phyloP scores from a whole-genome alignment of 164 flowering plant species.

The Kalanchoe fedtschenkoi region DNA sequence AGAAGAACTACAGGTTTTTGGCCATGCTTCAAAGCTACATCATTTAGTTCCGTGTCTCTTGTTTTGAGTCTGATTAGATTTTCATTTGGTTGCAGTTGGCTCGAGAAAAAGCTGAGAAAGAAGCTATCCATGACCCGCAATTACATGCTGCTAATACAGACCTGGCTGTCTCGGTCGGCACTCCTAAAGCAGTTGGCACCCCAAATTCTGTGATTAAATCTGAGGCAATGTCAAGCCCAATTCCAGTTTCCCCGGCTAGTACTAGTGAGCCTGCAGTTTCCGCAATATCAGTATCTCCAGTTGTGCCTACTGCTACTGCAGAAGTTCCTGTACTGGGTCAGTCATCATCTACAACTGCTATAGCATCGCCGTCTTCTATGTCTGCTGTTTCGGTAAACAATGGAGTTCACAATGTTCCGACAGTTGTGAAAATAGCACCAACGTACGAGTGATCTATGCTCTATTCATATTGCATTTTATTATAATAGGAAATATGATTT shows the following conservation, averaged over 20 bases:
- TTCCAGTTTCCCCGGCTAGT: slow-evolving; percentile 39
- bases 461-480: background rate
- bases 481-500: background rate
- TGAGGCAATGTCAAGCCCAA: slow-evolving; percentile 48
- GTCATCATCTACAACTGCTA: background rate
- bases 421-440: slow-evolving; percentile 14
- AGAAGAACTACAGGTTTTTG: slow-evolving; percentile 73
- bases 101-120: slow-evolving; percentile 71
- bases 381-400: slow-evolving; percentile 13
- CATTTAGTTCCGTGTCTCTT: background rate
- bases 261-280: slow-evolving; percentile 27
- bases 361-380: slow-evolving; percentile 12
- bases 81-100: slow-evolving; percentile 45
- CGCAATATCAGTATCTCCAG: slow-evolving; percentile 24
- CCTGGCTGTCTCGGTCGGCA: slow-evolving; percentile 19
- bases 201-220: slow-evolving; percentile 16
- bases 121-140: slow-evolving; percentile 26
- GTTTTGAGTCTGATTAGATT: background rate
- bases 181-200: slow-evolving; percentile 17
- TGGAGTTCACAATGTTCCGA: slow-evolving; percentile 14
- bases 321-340: background rate
- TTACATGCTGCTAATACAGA: slow-evolving; percentile 22
- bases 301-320: slow-evolving; percentile 14
- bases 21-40: background rate
- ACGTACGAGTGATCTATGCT: slow-evolving; percentile 22